These are phyloP conservation scores for Trichosporon sp. DNA, from an alignment of 1,284 basidiomycete species.

Conservation along the genomic window DNA sequence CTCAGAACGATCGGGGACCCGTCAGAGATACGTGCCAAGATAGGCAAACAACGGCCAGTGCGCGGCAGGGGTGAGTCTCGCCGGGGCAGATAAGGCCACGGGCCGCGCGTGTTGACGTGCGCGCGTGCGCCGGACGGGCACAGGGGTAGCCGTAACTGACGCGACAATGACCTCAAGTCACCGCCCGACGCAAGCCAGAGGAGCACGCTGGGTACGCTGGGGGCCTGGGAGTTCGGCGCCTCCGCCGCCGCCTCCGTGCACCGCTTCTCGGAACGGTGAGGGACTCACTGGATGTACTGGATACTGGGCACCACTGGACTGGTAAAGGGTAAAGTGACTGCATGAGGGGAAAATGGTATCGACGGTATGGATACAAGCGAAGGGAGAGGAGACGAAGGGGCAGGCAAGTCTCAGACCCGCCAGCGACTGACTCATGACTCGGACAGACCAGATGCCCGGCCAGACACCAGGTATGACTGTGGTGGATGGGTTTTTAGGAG, in stretches of 20 bases:
- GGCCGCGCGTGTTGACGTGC: neutral
- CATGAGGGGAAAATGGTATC: neutral
- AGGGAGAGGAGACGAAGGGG: neutral
- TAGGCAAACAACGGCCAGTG: neutral
- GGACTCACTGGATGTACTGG: neutral
- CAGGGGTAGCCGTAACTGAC: neutral
- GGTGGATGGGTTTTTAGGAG: neutral
- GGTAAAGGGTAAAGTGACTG: neutral
- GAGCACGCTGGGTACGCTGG: neutral
- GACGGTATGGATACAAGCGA: neutral
- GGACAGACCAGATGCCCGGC: neutral
- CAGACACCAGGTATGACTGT: neutral
- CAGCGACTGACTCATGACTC: neutral
- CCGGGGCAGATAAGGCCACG: neutral
- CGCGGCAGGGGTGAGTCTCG: neutral
- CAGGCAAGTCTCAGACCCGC: neutral
- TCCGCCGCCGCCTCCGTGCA: neutral
- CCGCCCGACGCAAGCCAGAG: neutral
- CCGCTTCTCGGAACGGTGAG: neutral
- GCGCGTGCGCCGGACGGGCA: no score
- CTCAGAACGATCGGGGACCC: neutral
- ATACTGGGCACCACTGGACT: neutral
- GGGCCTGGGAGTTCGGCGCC: neutral
- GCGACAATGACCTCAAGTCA: neutral
- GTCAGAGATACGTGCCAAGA: neutral